Evolutionary conservation across 78 protist species (phyloP).

Genomic region (Guillardia theta): DNA sequence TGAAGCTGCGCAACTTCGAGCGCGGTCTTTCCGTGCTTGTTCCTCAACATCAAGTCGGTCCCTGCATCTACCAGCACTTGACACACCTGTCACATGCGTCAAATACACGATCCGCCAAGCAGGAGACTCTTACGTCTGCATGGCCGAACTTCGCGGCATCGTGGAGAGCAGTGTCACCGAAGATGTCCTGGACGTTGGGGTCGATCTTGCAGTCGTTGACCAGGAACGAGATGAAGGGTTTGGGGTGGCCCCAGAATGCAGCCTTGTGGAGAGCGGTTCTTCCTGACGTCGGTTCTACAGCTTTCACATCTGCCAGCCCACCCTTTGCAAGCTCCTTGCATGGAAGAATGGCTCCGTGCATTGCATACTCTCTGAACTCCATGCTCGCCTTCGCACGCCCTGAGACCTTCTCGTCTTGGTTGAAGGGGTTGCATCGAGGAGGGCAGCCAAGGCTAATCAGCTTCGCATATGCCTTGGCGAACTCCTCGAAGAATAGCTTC

Average conservation of each 20-base stretch:
- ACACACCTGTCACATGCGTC: no score
- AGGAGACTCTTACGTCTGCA: not conserved
- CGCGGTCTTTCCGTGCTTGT: not conserved
- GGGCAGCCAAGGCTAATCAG: constrained; percentile 47
- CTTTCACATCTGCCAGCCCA: not conserved
- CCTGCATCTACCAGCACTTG: not conserved
- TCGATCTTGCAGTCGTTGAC: not conserved
- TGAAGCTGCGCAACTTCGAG: not conserved
- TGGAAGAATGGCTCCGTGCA: not conserved
- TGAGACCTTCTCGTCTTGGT: not conserved
- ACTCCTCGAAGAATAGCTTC: constrained; percentile 62
- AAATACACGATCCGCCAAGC: no score
- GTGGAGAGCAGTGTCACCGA: constrained; percentile 25
- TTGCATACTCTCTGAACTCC: constrained; percentile 1
- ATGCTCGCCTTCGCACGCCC: not conserved
- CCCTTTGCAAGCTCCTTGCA: not conserved
- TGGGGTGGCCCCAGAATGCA: not conserved
- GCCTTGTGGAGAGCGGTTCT: constrained; percentile 24
- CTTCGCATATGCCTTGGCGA: constrained; percentile 60
- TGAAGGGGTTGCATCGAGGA: not conserved
- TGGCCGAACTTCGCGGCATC: constrained; percentile 38
- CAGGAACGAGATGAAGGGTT: not conserved
- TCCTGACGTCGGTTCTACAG: not conserved
- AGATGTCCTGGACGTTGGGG: constrained; percentile 18
- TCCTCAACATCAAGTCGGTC: not conserved